Evolutionary conservation across 129 eudicot genomes (phyloP), one percentile per base, ranked within the genome.

Genomic region (Heracleum sosnowskyi): DNA sequence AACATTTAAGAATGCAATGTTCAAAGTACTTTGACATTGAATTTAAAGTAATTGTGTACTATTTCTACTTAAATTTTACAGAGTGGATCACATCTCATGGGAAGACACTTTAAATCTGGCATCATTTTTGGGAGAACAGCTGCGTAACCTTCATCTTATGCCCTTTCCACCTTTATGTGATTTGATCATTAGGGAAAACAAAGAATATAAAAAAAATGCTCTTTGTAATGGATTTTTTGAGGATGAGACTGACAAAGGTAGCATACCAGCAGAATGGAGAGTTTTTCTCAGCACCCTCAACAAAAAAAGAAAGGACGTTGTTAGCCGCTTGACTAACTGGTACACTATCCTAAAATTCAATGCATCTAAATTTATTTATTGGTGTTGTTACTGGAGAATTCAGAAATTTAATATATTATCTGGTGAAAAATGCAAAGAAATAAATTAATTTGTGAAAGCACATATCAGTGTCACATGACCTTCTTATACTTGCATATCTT

Each of bases 41-140:
- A 26, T n/a, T 11, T 60, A 2, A 26, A 60, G 33, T 26, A 55
- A 11, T 24, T 55, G 64, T 24, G 64, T 55, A 55, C 68, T 26
- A 60, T 60, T 26, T 60, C 31, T 60, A n/a, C 68, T n/a, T n/a
- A 4, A 10, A n/a, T n/a, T 2, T 60, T 60, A 80, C 96, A 94
- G 98, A 85, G 88, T 90, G 80, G 93, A 90, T 81, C 74, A 63
- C 53, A 87, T 94, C 60, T 86, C 91, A 34, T 79, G 44, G 73
- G 90, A 87, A 69, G 97, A 94, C 69, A 76, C 81, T 60, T 82
- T 84, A 29, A 80, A 88, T 80, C 71, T 94, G 82, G 96, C 98
- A 78, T 91, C 97, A 5, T 94, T 94, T 81, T 75, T 94, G 83
- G 98, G 98, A 40, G 87, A 91, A 86, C 96, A 90, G 81, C 79